Evolutionary conservation across 129 eudicot genomes (phyloP).

Genomic region (Centaurea solstitialis): DNA sequence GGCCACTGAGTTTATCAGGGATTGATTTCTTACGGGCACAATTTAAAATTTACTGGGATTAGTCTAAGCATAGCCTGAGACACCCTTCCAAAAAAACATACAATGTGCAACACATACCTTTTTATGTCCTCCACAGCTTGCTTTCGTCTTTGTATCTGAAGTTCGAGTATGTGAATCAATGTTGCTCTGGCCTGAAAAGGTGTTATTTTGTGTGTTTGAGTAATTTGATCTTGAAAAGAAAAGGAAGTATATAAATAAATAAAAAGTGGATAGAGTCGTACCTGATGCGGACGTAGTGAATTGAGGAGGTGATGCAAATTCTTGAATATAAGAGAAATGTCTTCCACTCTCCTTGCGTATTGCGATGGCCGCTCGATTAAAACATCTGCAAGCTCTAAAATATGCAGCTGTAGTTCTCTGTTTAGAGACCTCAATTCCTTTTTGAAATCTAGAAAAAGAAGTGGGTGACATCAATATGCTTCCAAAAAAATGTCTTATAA

Average conservation of each 20-base stretch:
- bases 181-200: slow-evolving; percentile 80
- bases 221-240: not conserved
- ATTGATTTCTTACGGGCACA: too few species aligned
- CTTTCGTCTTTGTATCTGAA: slow-evolving; percentile 82
- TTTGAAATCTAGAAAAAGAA: slow-evolving; percentile 63
- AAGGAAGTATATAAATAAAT: not conserved
- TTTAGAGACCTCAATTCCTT: slow-evolving; percentile 88
- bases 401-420: slow-evolving; percentile 82
- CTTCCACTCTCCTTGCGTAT: slow-evolving; percentile 94
- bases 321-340: slow-evolving; percentile 82
- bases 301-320: slow-evolving; percentile 91
- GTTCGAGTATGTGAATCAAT: slow-evolving; percentile 82
- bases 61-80: too few species aligned
- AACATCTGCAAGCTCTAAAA: slow-evolving; percentile 89
- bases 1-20: too few species aligned
- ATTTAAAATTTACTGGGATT: too few species aligned
- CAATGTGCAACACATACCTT: slow-evolving; percentile 40
- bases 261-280: not conserved
- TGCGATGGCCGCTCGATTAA: slow-evolving; percentile 86
- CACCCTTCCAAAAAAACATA: not conserved
- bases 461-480: not conserved
- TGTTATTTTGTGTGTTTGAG: not conserved
- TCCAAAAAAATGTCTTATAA: not conserved
- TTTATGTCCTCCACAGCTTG: slow-evolving; percentile 95
- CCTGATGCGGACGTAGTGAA: slow-evolving; percentile 93